Evolutionary conservation across 371 early-diverging fungal genomes (phyloP), one percentile per base, ranked within the genome.

Genomic region (Lichtheimia ornata): DNA sequence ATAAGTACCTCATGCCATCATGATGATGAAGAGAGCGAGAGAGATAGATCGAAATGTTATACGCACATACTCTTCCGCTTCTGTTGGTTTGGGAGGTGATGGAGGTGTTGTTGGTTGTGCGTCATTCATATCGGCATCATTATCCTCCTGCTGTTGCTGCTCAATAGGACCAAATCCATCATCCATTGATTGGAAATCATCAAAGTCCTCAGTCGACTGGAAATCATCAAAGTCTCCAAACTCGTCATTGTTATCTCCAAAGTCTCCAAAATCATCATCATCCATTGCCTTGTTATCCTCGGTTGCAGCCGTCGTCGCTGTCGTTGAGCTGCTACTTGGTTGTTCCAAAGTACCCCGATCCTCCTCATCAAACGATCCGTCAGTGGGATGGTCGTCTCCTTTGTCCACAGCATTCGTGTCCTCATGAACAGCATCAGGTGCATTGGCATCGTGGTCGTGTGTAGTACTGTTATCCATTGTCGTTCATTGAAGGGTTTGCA

Each of bases 151-250:
- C 5, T 56, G 22, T 0, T 56, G 41, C 5, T 56, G 22, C 11
- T 41, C 40, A 14, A 18, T 11, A 13, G 40, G 35, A 12, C 50
- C 43, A 40, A 64, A 42, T 27, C 61, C 66, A 45, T 22, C 50
- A 40, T 43, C 24, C 18, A 18, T 25, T 12, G 52, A 44, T 41
- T 54, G 54, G 13, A 56, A 56, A 27, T 56, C 57, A 56, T 56
- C 9, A 44, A 49, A 22, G 44, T 54, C 59, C 18, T 51, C 56
- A 14, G 50, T 27, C 13, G 58, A 56, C 5, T 59, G 68, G 53
- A 73, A 70, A n/a, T 69, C 67, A 9, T 62, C 76, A 64, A 80
- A 80, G 25, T 80, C 81, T 15, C 74, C 81, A 66, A 69, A 68
- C 6, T 70, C 74, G 52, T 58, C 54, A n/a, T 51, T 24, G 24